A percentile compares a stretch with the other conserved stretches of the same genome.
Evolutionary conservation across 2,329 filamentous ascomycete species (phyloP).

Genomic region (Microcera coccophila): DNA sequence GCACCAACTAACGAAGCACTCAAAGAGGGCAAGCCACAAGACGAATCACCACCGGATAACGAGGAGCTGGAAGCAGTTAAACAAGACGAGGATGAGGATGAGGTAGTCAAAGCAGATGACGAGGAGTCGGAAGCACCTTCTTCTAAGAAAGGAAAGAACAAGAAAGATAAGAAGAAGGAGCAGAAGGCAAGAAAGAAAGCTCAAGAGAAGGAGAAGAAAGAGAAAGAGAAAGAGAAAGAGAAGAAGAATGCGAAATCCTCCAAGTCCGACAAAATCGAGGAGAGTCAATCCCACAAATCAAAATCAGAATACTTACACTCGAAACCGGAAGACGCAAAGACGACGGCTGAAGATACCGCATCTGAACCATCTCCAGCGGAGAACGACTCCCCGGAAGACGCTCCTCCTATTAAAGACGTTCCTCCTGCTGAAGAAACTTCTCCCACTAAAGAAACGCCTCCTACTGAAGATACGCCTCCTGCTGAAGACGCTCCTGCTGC

Average conservation of each 20-base stretch:
- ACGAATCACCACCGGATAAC: too few species aligned
- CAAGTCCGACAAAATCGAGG: neutral
- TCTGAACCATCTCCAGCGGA: neutral
- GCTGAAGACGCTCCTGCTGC: neutral
- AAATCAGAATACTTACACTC: neutral
- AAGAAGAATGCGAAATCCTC: slow-evolving; percentile 6
- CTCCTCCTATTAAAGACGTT: neutral
- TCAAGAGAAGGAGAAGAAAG: slow-evolving; percentile 54
- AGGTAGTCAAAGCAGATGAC: neutral
- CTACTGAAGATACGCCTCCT: neutral
- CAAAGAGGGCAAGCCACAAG: too few species aligned
- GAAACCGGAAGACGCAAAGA: neutral
- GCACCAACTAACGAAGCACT: slow-evolving; percentile 1
- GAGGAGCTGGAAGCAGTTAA: neutral
- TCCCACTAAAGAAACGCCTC: slow-evolving; percentile 2
- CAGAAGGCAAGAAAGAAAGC: slow-evolving; percentile 6
- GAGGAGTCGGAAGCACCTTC: neutral
- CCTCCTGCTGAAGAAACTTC: neutral
- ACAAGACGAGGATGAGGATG: neutral
- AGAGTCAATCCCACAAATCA: neutral
- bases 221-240: slow-evolving; percentile 9
- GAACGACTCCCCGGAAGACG: neutral
- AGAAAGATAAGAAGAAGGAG: neutral
- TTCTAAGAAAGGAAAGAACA: neutral
- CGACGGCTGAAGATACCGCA: neutral